Conservation (phyloP, 1,284 basidiomycete genomes). For the Pseudozyma pruni region DNA sequence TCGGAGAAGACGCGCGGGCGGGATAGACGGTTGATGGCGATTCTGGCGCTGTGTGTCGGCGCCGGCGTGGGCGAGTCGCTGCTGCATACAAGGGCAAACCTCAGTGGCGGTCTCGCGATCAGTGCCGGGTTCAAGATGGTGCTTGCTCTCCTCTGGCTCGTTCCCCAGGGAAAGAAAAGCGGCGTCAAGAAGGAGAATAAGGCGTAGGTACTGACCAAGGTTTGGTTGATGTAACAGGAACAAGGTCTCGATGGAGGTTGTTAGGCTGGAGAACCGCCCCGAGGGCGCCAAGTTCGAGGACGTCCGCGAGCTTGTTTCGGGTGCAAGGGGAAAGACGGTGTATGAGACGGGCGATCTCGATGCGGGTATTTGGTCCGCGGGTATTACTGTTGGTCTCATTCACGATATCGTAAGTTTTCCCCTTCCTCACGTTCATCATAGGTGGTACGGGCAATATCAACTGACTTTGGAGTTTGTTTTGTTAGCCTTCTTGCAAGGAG, state of each 20-base stretch:
- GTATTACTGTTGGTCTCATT: constrained; percentile 83
- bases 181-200: constrained; percentile 6
- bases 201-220: constrained; percentile 5
- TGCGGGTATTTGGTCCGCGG: constrained; percentile 86
- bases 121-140: constrained; percentile 54
- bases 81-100: constrained; percentile 44
- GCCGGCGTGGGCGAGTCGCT: constrained; percentile 58
- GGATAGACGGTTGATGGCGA: constrained; percentile 51
- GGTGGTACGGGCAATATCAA: no score
- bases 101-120: constrained; percentile 50
- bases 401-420: constrained; percentile 74
- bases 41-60: constrained; percentile 47
- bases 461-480: no score
- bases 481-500: constrained; percentile 80
- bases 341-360: constrained; percentile 87
- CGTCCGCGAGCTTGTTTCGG: constrained; percentile 79
- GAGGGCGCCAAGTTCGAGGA: constrained; percentile 90
- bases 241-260: constrained; percentile 81
- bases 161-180: constrained; percentile 38
- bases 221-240: no score
- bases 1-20: constrained; percentile 46
- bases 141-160: constrained; percentile 46
- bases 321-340: constrained; percentile 79
- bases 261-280: constrained; percentile 80
- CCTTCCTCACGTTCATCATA: background rate